Base-by-base conservation (phyloP, 1,284 basidiomycete species). In the Peniophora sp. region DNA sequence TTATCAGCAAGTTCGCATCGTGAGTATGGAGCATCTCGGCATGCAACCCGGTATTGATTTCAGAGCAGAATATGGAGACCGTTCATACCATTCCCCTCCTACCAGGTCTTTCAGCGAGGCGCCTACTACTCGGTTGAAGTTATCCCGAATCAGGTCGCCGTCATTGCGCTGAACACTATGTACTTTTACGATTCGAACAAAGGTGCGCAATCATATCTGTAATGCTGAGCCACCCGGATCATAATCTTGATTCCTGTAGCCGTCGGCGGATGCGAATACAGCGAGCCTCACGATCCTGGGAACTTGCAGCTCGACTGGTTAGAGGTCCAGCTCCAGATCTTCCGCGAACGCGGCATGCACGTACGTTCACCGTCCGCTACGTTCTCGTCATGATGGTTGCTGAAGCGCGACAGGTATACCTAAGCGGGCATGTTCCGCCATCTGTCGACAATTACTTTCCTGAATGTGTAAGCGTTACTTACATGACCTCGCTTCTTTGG, bases 151-250 rank as follows among this genome's bases (percentile, higher is more conserved):
- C 64, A 78, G 50, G 63, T 96, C 17, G 89, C 90, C 8, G 90
- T 88, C 45, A 83, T 97, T 63, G 88, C 85, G 57, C 70, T 97
- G 53, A 97, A 96, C 68, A 95, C 93, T 1, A 78, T 97, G 67
- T 97, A 92, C 68, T 95, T 92, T 70, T 97, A 89, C 67, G 86
- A 92, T 62, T 85, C 85, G 32, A 97, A 97, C 70, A 90, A 92
- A 71, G 88, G 89, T 83, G 59, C 62, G 71, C 56, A 35, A 17
- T 48, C 49, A 45, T 47, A 53, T 32, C 32, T 23, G 53, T 5
- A 6, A 17, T n/a, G 8, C 16, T n/a, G 38, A 8, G 16, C 22
- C 23, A 48, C 47, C 47, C 35, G 23, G 50, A 23, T 38, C 25
- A 6, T 47, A 45, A 48, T 47, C 8, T 8, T 20, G 34, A 10